These are phyloP conservation scores for Terfezia boudieri DNA, from an alignment of 495 filamentous ascomycete species.

Conservation along the genomic window DNA sequence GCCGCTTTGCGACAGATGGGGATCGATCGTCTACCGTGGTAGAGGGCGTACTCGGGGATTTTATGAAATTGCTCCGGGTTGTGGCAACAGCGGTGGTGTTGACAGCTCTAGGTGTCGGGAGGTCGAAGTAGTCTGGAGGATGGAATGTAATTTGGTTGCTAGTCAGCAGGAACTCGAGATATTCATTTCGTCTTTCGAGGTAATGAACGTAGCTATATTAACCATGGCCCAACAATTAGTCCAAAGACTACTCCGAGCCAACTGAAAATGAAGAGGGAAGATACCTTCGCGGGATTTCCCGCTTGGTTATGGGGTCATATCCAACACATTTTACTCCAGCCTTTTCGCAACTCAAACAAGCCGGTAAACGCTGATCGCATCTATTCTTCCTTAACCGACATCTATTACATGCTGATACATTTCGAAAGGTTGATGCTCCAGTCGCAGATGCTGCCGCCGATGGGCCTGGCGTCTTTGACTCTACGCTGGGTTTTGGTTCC, in stretches of 20 bases:
- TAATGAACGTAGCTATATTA: slow-evolving; percentile 68
- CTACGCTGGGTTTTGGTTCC: background rate
- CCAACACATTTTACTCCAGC: slow-evolving; percentile 73
- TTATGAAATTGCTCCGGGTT: slow-evolving; percentile 23
- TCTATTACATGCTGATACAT: slow-evolving; percentile 86
- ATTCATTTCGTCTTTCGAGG: slow-evolving; percentile 62
- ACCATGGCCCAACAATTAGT: slow-evolving; percentile 9
- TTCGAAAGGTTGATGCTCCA: slow-evolving; percentile 48
- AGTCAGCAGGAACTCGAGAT: slow-evolving; percentile 57
- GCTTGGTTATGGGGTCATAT: slow-evolving; percentile 87
- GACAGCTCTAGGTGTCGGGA: slow-evolving; percentile 33
- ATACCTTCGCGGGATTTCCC: slow-evolving; percentile 67
- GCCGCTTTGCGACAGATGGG: slow-evolving; percentile 8
- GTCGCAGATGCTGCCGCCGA: slow-evolving; percentile 12
- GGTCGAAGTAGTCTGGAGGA: slow-evolving; percentile 53
- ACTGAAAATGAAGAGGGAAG: slow-evolving; percentile 12
- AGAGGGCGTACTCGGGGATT: slow-evolving; percentile 1
- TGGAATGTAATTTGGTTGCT: slow-evolving; percentile 50
- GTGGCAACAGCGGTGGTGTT: slow-evolving; percentile 22
- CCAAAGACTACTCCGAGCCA: background rate
- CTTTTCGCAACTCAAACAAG: slow-evolving; percentile 79
- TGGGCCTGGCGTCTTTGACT: background rate
- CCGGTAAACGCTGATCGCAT: slow-evolving; percentile 78
- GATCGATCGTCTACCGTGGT: slow-evolving; percentile 1
- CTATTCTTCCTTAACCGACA: slow-evolving; percentile 84